These are phyloP conservation scores for Ilex aquifolium DNA, from an alignment of 257 asterid genomes.

Conservation along the genomic window DNA sequence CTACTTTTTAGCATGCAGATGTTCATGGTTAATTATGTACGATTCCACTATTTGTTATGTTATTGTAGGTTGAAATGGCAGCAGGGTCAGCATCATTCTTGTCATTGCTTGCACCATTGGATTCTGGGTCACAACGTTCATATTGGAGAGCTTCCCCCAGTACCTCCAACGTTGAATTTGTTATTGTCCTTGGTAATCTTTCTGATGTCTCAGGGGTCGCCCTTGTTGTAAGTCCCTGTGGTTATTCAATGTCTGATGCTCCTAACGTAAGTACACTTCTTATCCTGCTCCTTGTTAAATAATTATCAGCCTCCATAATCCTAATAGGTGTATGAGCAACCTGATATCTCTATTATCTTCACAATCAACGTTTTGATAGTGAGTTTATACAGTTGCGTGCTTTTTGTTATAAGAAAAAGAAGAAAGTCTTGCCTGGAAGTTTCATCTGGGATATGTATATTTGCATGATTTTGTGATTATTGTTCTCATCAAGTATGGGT, in stretches of 20 bases:
- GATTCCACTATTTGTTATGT: conserved; percentile 7
- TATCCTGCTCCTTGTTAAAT: neutral
- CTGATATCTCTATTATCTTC: no score
- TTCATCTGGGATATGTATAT: no score
- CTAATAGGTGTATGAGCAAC: no score
- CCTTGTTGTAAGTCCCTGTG: conserved; percentile 87
- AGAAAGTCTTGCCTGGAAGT: no score
- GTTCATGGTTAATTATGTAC: neutral
- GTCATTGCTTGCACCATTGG: conserved; percentile 76
- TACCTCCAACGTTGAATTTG: conserved; percentile 73
- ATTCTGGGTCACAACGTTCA: conserved; percentile 58
- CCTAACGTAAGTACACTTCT: conserved; percentile 71
- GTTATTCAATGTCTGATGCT: conserved; percentile 81
- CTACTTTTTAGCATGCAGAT: neutral
- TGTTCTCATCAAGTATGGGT: no score
- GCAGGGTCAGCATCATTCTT: conserved; percentile 76
- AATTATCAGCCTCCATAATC: no score
- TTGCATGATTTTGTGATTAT: no score
- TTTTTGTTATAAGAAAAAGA: no score
- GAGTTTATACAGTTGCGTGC: no score
- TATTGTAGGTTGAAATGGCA: conserved; percentile 78
- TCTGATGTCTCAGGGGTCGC: conserved; percentile 91
- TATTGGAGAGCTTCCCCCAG: conserved; percentile 89
- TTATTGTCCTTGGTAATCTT: conserved; percentile 61
- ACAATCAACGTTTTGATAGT: no score